A percentile compares a stretch with the other conserved stretches of the same genome.
These are phyloP conservation scores for Tilletia indica DNA, from an alignment of 1,284 basidiomycete species.

Conservation along the genomic window DNA sequence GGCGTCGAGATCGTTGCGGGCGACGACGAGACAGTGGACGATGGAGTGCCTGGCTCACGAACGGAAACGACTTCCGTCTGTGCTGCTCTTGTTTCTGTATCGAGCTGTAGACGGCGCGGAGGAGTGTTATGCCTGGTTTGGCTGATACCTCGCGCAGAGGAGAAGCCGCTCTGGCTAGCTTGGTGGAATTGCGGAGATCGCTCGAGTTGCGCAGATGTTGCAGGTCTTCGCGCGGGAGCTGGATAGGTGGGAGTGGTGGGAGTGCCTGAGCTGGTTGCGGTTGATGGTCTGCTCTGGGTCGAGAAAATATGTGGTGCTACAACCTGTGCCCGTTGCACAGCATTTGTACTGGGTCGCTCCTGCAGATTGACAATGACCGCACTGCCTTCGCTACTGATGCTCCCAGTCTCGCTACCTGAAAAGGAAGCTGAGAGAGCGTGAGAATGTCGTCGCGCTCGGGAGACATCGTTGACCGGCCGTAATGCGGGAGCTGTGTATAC, in stretches of 20 bases:
- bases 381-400: background rate
- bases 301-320: background rate
- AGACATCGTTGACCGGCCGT: background rate
- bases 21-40: background rate
- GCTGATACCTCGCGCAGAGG: no score
- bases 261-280: background rate
- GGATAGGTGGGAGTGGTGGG: background rate
- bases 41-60: background rate
- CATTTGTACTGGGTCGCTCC: slow-evolving; percentile 2
- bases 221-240: no score
- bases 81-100: no score
- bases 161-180: no score
- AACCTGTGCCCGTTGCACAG: slow-evolving; percentile 5
- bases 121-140: no score
- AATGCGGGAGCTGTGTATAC: background rate
- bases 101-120: no score
- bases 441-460: background rate
- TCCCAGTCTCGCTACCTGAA: background rate
- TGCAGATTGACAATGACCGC: slow-evolving; percentile 13
- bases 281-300: slow-evolving; percentile 2
- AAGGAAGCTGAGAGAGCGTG: background rate
- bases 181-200: no score
- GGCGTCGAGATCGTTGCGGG: background rate
- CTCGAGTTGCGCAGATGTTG: no score
- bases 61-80: no score